Evolutionary conservation across 345 rosid species (phyloP).

Genomic region (Lepidium didymum): DNA sequence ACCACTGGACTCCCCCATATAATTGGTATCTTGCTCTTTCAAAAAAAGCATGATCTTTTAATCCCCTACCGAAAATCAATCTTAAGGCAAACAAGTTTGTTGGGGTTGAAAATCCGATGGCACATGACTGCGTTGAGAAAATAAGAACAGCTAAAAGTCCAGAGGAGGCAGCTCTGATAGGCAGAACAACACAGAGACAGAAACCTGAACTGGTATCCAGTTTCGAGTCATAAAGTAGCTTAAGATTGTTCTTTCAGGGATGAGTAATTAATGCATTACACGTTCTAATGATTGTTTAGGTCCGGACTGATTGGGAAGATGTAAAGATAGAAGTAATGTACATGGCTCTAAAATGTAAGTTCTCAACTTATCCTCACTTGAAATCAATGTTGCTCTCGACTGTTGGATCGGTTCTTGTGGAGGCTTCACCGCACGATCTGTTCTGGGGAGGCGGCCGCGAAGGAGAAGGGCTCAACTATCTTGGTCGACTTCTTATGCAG

Average conservation of each 20-base stretch:
- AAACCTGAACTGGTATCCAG: slow-evolving; percentile 53
- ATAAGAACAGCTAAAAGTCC: slow-evolving; percentile 69
- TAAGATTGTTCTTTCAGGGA: neutral
- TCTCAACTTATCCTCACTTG: slow-evolving; percentile 80
- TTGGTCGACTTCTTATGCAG: slow-evolving; percentile 84
- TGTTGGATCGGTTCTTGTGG: slow-evolving; percentile 71
- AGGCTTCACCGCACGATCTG: slow-evolving; percentile 90
- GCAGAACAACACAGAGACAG: slow-evolving; percentile 62
- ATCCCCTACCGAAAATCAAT: slow-evolving; percentile 1
- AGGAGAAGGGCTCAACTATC: slow-evolving; percentile 89
- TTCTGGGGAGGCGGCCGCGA: slow-evolving; percentile 98
- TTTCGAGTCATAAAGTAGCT: neutral
- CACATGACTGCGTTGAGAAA: slow-evolving; percentile 52
- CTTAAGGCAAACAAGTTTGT: slow-evolving; percentile 57
- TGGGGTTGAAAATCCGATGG: slow-evolving; percentile 48
- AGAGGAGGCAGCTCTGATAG: slow-evolving; percentile 84
- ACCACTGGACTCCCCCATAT: slow-evolving; percentile 3
- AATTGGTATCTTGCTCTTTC: neutral
- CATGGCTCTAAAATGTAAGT: slow-evolving; percentile 71
- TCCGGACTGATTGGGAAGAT: slow-evolving; percentile 73
- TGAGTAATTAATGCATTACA: neutral
- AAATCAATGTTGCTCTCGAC: slow-evolving; percentile 71
- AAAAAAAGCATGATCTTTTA: neutral
- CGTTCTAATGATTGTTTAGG: slow-evolving; percentile 35
- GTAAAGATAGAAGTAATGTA: slow-evolving; percentile 78